These are phyloP conservation scores for Suillus lakei DNA, from an alignment of 768 basidiomycete genomes.

Conservation along the genomic window DNA sequence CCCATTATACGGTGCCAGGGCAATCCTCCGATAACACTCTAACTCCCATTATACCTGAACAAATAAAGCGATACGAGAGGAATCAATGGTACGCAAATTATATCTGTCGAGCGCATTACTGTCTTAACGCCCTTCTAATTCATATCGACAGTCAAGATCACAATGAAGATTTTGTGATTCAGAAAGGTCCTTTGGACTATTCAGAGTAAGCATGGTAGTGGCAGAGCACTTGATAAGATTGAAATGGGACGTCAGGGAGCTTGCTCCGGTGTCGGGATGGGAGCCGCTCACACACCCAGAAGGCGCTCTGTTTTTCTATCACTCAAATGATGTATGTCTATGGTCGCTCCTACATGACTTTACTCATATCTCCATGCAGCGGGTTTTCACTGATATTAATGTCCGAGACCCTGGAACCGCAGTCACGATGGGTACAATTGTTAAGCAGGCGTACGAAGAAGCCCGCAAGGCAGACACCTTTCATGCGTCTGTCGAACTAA, in stretches of 20 bases:
- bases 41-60: neutral
- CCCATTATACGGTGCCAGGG: neutral
- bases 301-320: conserved; percentile 57
- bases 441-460: neutral
- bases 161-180: neutral
- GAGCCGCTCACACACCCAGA: conserved; percentile 51
- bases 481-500: neutral
- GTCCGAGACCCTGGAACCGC: neutral
- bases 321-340: conserved; percentile 41
- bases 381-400: conserved; percentile 42
- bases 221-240: neutral
- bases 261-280: conserved; percentile 36
- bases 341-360: neutral
- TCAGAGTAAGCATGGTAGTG: neutral
- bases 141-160: neutral
- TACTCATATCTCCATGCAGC: conserved; percentile 27
- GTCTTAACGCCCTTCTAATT: neutral
- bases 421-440: neutral
- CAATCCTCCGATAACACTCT: neutral
- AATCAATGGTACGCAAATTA: neutral
- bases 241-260: neutral
- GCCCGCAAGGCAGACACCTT: neutral
- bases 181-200: neutral
- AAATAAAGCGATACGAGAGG: neutral
- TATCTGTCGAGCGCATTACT: neutral